These are phyloP conservation scores for Yamadazyma olivae DNA, from an alignment of 805 yeast species.

Conservation along the genomic window DNA sequence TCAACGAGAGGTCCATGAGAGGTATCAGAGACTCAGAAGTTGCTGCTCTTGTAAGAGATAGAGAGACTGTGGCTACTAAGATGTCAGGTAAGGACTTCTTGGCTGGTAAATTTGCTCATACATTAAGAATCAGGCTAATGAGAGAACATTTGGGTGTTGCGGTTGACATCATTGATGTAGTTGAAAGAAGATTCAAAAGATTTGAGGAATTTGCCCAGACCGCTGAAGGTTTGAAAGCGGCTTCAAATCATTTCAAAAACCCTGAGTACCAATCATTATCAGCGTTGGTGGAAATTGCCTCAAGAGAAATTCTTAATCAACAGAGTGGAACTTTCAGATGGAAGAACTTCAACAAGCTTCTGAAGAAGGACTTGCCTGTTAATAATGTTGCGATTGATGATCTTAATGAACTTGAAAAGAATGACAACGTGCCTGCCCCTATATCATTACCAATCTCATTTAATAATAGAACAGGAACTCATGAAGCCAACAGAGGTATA, in stretches of 20 bases:
- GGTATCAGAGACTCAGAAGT: constrained; percentile 94
- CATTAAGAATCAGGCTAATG: constrained; percentile 87
- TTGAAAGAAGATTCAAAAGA: constrained; percentile 65
- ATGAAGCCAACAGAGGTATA: constrained; percentile 75
- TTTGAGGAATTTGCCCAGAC: constrained; percentile 47
- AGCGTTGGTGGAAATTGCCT: constrained; percentile 72
- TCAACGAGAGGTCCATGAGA: constrained; percentile 93
- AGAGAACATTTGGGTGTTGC: constrained; percentile 95
- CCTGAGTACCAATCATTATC: constrained; percentile 41
- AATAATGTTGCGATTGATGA: constrained; percentile 22
- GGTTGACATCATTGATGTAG: constrained; percentile 78
- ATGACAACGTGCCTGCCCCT: constrained; percentile 26
- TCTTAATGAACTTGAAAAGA: constrained; percentile 21
- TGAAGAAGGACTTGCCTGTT: constrained; percentile 12
- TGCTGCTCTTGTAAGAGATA: constrained; percentile 84
- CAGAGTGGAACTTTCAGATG: constrained; percentile 48
- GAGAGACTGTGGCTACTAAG: constrained; percentile 59
- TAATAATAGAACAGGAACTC: constrained; percentile 78
- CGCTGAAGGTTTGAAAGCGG: constrained; percentile 39
- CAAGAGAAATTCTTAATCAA: constrained; percentile 60
- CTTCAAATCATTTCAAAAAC: constrained; percentile 40
- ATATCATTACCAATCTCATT: constrained; percentile 55
- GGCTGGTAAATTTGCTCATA: constrained; percentile 88
- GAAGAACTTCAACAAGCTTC: constrained; percentile 28
- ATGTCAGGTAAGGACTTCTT: constrained; percentile 82